These are phyloP conservation scores for Aspergillus carbonarius DNA, from an alignment of 2,329 filamentous ascomycete genomes.

Conservation along the genomic window DNA sequence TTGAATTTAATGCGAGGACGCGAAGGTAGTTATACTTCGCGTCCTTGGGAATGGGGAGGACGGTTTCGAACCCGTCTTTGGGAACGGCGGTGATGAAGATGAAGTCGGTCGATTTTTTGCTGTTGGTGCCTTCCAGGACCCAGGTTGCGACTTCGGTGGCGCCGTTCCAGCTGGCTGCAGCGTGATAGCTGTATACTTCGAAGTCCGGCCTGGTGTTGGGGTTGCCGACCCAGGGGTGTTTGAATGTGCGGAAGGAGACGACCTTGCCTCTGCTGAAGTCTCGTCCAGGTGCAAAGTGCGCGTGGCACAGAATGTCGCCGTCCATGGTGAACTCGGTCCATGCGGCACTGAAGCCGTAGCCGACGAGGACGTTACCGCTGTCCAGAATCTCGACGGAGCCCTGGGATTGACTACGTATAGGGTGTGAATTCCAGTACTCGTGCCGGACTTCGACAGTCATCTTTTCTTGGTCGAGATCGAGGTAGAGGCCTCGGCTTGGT, in stretches of 20 bases:
- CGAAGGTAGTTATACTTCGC: slow-evolving; percentile 17
- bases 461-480: slow-evolving; percentile 41
- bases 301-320: slow-evolving; percentile 52
- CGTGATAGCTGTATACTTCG: slow-evolving; percentile 19
- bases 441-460: slow-evolving; percentile 47
- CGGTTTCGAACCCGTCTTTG: slow-evolving; percentile 31
- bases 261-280: slow-evolving; percentile 35
- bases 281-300: slow-evolving; percentile 43
- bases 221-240: slow-evolving; percentile 52
- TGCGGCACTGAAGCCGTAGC: slow-evolving; percentile 52
- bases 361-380: slow-evolving; percentile 48
- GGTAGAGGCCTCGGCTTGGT: slow-evolving; percentile 46
- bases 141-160: slow-evolving; percentile 36
- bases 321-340: slow-evolving; percentile 53
- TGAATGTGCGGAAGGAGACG: slow-evolving; percentile 56
- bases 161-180: slow-evolving; percentile 37
- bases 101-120: slow-evolving; percentile 10
- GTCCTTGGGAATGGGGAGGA: slow-evolving; percentile 22
- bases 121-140: slow-evolving; percentile 25
- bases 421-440: slow-evolving; percentile 39
- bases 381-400: slow-evolving; percentile 47
- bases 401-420: slow-evolving; percentile 43
- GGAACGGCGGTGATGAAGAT: slow-evolving; percentile 21
- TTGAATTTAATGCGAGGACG: slow-evolving; percentile 22
- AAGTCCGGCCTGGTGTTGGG: slow-evolving; percentile 42